phyloP scores from a whole-genome alignment of 352 stramenopile genomes.

The Globisporangium polare region DNA sequence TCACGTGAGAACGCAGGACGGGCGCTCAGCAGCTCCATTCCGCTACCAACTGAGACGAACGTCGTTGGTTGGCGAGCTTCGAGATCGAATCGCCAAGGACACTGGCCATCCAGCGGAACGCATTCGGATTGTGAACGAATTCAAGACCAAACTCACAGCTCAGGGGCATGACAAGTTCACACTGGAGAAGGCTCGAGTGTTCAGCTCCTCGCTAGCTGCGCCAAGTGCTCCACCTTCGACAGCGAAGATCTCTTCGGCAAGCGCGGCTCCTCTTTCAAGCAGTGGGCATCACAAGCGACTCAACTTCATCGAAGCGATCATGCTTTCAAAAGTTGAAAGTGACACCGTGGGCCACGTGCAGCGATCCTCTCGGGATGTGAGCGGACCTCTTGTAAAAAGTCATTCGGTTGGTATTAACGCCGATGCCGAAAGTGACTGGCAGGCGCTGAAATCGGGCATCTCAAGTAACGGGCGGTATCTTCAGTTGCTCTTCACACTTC shows the following conservation, averaged over 20 bases:
- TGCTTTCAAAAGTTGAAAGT: constrained; percentile 62
- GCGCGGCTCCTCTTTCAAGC: constrained; percentile 25
- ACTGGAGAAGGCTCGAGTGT: constrained; percentile 61
- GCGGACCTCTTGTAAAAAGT: constrained; percentile 4
- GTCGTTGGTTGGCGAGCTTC: constrained; percentile 56
- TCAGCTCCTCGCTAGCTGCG: constrained; percentile 19
- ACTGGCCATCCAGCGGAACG: constrained; percentile 57
- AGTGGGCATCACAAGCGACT: constrained; percentile 21
- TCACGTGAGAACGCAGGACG: constrained; percentile 66
- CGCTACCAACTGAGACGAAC: constrained; percentile 54
- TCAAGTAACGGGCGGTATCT: constrained; percentile 41
- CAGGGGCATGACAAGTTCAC: constrained; percentile 66
- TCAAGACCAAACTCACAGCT: constrained; percentile 66
- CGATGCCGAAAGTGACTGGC: constrained; percentile 58
- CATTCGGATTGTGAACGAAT: constrained; percentile 64
- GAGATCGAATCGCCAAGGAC: constrained; percentile 61
- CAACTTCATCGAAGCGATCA: constrained; percentile 49
- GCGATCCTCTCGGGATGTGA: constrained; percentile 31
- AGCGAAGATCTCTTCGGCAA: constrained; percentile 19
- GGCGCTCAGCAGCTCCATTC: constrained; percentile 52
- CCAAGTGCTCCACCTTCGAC: constrained; percentile 12
- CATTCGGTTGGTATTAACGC: constrained; percentile 31
- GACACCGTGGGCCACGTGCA: constrained; percentile 54
- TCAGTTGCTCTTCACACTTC: constrained; percentile 41
- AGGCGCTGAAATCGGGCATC: constrained; percentile 61